Percentiles rank a stretch among this genome's conserved stretches.
Conservation (phyloP, 805 yeast genomes). For the Metschnikowia henanensis region DNA sequence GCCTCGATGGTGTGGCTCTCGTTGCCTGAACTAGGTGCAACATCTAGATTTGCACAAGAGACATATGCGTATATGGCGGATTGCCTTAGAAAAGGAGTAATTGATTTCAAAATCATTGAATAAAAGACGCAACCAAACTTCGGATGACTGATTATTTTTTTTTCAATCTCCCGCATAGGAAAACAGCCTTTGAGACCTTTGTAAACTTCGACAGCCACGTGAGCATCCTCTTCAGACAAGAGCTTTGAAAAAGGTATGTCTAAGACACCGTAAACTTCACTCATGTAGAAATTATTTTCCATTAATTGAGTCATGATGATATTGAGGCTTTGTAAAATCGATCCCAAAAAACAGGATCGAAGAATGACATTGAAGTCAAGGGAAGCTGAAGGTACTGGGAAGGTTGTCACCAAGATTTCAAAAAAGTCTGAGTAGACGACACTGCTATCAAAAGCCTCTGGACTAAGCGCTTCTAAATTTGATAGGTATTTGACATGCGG, state of each 20-base stretch:
- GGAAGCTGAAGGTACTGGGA: slow-evolving; percentile 49
- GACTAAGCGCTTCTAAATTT: slow-evolving; percentile 31
- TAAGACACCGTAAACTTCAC: slow-evolving; percentile 25
- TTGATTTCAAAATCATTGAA: slow-evolving; percentile 53
- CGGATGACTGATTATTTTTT: slow-evolving; percentile 18
- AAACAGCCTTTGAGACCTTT: slow-evolving; percentile 19
- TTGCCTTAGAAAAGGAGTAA: slow-evolving; percentile 66
- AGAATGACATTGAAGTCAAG: slow-evolving; percentile 48
- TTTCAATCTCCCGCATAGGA: slow-evolving; percentile 9
- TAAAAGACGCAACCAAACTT: slow-evolving; percentile 43
- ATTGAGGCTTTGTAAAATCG: slow-evolving; percentile 47
- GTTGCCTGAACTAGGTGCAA: slow-evolving; percentile 1
- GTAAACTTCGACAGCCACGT: slow-evolving; percentile 23
- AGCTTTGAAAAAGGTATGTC: slow-evolving; percentile 38
- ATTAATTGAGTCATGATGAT: slow-evolving; percentile 28
- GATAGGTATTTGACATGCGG: slow-evolving; percentile 36
- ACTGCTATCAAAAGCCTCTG: slow-evolving; percentile 32
- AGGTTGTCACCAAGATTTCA: slow-evolving; percentile 48
- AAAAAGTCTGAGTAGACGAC: slow-evolving; percentile 51
- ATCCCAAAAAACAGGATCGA: slow-evolving; percentile 50
- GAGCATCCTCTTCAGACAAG: slow-evolving; percentile 23
- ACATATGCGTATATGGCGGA: slow-evolving; percentile 56
- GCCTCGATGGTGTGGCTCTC: slow-evolving; percentile 45
- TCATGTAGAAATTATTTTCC: slow-evolving; percentile 25
- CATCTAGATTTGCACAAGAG: slow-evolving; percentile 47